Evolutionary conservation across 768 basidiomycete species (phyloP).

Genomic region (Suillus subaureus): DNA sequence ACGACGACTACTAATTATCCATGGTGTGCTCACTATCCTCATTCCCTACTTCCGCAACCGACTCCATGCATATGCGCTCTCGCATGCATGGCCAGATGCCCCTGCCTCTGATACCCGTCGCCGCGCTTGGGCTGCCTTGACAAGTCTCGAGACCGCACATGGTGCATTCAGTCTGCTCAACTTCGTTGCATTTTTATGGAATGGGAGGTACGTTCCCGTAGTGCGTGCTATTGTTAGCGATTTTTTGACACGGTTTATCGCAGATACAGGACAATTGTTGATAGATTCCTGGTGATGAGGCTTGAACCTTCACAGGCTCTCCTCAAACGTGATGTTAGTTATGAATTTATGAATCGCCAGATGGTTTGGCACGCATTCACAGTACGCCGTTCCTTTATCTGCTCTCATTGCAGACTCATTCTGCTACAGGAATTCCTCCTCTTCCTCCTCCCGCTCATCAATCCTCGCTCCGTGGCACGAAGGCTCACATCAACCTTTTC

Average conservation of each 20-base stretch:
- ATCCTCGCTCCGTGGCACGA: constrained; percentile 64
- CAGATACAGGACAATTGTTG: constrained; percentile 85
- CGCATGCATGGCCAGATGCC: constrained; percentile 88
- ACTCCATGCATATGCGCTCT: constrained; percentile 73
- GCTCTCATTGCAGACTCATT: constrained; percentile 6
- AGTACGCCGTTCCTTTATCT: constrained; percentile 46
- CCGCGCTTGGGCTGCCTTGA: constrained; percentile 71
- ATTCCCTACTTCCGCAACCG: constrained; percentile 80
- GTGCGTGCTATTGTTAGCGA: constrained; percentile 2
- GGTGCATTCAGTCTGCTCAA: constrained; percentile 66
- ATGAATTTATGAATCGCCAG: constrained; percentile 99
- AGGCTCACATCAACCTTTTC: constrained; percentile 42
- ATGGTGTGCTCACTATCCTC: constrained; percentile 72
- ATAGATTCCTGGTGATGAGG: constrained; percentile 74
- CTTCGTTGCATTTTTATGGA: constrained; percentile 82
- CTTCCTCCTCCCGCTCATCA: constrained; percentile 87
- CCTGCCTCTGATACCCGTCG: constrained; percentile 78
- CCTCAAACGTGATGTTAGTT: constrained; percentile 84
- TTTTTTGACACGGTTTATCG: constrained; percentile 6
- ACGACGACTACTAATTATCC: constrained; percentile 57
- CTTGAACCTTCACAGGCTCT: constrained; percentile 72
- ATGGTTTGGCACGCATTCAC: constrained; percentile 99
- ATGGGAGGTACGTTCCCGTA: constrained; percentile 67
- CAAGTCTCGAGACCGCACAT: constrained; percentile 67
- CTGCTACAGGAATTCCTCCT: constrained; percentile 84